Evolutionary conservation across 2,329 filamentous ascomycete species (phyloP).

Genomic region (Drechslerella dactyloides): DNA sequence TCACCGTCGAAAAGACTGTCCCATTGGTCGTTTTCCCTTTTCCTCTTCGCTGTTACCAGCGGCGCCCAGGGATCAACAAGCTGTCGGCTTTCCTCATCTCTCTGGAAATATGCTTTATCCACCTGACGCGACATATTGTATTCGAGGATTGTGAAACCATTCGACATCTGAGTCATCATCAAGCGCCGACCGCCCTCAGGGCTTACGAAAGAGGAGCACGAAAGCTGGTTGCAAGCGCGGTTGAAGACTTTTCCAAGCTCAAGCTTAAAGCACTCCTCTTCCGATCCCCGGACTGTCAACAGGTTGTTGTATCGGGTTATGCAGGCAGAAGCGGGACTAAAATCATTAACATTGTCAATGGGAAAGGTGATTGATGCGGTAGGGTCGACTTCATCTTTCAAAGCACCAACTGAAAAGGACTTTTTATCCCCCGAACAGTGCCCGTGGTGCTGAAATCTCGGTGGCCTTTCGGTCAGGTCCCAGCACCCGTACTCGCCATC

Average conservation of each 20-base stretch:
- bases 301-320: slow-evolving; percentile 23
- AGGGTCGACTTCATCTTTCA: slow-evolving; percentile 6
- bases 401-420: no score
- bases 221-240: slow-evolving; percentile 22
- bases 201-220: slow-evolving; percentile 11
- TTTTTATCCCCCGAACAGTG: slow-evolving; percentile 10
- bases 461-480: slow-evolving; percentile 14
- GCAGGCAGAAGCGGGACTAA: neutral
- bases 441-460: slow-evolving; percentile 26
- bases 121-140: slow-evolving; percentile 25
- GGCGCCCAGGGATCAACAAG: slow-evolving; percentile 5
- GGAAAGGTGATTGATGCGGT: slow-evolving; percentile 27
- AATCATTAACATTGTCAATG: neutral
- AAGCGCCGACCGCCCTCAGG: slow-evolving; percentile 17
- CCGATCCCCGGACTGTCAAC: slow-evolving; percentile 4
- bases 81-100: neutral
- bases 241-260: slow-evolving; percentile 25
- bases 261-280: slow-evolving; percentile 6
- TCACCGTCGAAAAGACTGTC: neutral
- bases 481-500: slow-evolving; percentile 29
- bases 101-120: slow-evolving; percentile 19
- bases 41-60: slow-evolving; percentile 11
- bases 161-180: slow-evolving; percentile 26
- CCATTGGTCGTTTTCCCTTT: neutral
- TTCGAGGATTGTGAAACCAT: slow-evolving; percentile 41